These are phyloP conservation scores for Clarireedia homoeocarpa DNA, from an alignment of 2,329 filamentous ascomycete genomes.

Conservation along the genomic window DNA sequence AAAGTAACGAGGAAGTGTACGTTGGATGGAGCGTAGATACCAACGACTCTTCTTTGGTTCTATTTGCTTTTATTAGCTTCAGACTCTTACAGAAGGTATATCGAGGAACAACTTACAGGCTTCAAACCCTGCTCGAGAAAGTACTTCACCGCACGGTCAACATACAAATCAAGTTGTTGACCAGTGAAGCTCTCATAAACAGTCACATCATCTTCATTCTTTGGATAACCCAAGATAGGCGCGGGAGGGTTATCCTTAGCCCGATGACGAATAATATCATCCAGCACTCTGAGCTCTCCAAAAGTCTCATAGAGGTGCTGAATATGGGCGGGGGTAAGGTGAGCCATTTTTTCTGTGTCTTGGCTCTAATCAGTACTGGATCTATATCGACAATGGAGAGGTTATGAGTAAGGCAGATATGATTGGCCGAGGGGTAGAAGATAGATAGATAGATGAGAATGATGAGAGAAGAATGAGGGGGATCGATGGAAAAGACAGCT, in stretches of 20 bases:
- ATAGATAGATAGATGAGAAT: neutral
- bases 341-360: constrained; percentile 5
- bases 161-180: constrained; percentile 15
- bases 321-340: constrained; percentile 10
- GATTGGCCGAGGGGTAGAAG: neutral
- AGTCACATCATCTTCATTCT: constrained; percentile 11
- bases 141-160: constrained; percentile 17
- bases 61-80: neutral
- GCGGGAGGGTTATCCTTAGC: constrained; percentile 13
- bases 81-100: neutral
- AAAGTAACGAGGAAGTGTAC: constrained; percentile 44
- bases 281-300: constrained; percentile 13
- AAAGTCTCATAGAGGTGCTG: constrained; percentile 11
- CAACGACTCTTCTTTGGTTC: constrained; percentile 12
- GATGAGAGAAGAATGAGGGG: constrained; percentile 1
- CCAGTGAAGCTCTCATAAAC: constrained; percentile 20
- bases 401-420: neutral
- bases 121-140: constrained; percentile 4
- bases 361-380: neutral
- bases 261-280: constrained; percentile 15
- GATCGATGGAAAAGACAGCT: neutral
- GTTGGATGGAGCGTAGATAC: constrained; percentile 22
- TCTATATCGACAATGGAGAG: neutral
- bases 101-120: constrained; percentile 3
- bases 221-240: constrained; percentile 18